These are phyloP conservation scores for Spergularia azorica DNA, from an alignment of 179 eudicot species.

Conservation along the genomic window DNA sequence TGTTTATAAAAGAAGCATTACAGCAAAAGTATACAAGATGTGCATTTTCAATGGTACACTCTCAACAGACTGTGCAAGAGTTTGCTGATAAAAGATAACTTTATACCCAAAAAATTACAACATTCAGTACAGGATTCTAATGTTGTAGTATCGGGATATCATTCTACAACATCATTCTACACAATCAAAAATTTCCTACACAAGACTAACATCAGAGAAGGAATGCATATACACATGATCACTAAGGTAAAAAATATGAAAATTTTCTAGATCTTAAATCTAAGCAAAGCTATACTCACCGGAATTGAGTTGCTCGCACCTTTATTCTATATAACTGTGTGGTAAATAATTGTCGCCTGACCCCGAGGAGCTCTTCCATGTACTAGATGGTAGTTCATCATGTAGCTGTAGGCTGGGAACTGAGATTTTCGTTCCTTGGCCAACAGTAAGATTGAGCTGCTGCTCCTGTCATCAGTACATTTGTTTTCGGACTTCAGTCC, in stretches of 20 bases:
- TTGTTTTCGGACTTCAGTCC: not conserved
- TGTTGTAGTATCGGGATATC: not conserved
- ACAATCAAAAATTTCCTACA: slow-evolving; percentile 14
- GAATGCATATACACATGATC: slow-evolving; percentile 5
- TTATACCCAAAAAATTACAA: too few relatives aligned
- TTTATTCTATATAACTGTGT: not conserved
- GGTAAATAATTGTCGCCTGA: not conserved
- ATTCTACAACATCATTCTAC: slow-evolving; percentile 18
- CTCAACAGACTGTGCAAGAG: too few relatives aligned
- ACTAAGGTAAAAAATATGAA: not conserved
- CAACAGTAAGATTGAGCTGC: not conserved
- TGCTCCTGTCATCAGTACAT: not conserved
- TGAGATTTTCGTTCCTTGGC: not conserved
- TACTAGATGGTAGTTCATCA: not conserved
- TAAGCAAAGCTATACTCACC: not conserved
- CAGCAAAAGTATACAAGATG: too few relatives aligned
- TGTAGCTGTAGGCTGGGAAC: not conserved
- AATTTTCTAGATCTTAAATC: not conserved
- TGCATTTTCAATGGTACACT: too few relatives aligned
- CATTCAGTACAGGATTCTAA: too few relatives aligned
- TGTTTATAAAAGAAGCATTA: too few relatives aligned
- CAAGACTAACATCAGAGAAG: not conserved
- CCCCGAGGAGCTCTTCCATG: not conserved
- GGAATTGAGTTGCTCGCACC: not conserved
- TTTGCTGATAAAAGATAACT: too few relatives aligned